Conservation (phyloP, 495 filamentous ascomycete genomes). For the Chaetomium cochliodes region DNA sequence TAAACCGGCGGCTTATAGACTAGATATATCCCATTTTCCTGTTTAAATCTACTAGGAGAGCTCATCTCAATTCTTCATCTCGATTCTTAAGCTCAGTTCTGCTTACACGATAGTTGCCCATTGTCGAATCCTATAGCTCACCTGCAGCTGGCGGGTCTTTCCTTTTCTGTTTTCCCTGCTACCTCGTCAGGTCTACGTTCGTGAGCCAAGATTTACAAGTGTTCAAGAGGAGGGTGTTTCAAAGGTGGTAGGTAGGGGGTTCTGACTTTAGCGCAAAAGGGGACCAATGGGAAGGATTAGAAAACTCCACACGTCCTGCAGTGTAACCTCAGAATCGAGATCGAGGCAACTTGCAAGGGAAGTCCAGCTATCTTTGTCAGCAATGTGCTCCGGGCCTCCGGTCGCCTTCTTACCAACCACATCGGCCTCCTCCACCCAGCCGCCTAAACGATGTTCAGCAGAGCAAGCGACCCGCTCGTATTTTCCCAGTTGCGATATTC, state of each 20-base stretch:
- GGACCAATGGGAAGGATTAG: background rate
- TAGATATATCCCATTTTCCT: background rate
- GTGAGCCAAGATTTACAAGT: too few relatives aligned
- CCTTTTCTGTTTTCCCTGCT: too few relatives aligned
- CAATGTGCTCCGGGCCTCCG: background rate
- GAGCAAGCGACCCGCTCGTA: background rate
- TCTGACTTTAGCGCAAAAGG: background rate
- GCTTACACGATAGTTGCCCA: conserved; percentile 7
- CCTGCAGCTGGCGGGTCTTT: too few relatives aligned
- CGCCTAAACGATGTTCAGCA: background rate
- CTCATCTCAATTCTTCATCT: too few relatives aligned
- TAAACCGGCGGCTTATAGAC: background rate
- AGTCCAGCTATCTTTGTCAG: background rate
- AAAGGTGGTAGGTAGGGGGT: too few relatives aligned
- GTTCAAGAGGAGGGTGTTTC: too few relatives aligned
- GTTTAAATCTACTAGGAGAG: background rate
- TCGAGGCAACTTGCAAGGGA: background rate
- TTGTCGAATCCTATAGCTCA: too few relatives aligned
- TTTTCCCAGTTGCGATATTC: background rate
- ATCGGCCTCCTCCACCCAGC: background rate
- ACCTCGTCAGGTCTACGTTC: background rate
- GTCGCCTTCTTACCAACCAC: background rate
- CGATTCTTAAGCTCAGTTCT: background rate
- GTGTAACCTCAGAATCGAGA: background rate
- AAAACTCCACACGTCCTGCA: background rate